phyloP scores from a whole-genome alignment of 495 filamentous ascomycete genomes.

The Chaetomium fimeti region DNA sequence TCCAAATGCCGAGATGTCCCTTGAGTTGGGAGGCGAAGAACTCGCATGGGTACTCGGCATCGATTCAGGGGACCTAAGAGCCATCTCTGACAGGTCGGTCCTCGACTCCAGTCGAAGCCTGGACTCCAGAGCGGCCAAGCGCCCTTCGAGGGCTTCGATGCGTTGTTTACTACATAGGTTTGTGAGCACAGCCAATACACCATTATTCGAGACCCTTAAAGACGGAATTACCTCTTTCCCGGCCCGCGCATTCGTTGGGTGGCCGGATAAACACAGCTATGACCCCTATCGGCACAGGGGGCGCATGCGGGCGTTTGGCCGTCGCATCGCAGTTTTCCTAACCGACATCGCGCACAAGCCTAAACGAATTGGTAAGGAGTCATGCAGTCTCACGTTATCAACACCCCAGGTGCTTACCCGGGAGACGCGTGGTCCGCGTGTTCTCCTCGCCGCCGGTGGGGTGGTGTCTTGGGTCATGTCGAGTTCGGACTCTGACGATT shows the following conservation, averaged over 20 bases:
- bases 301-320: conserved; percentile 19
- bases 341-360: conserved; percentile 17
- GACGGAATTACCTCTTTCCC: conserved; percentile 8
- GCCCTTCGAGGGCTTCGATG: background rate
- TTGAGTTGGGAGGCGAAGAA: background rate
- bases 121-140: background rate
- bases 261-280: conserved; percentile 14
- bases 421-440: background rate
- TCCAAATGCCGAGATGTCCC: too few species aligned
- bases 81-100: background rate
- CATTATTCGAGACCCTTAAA: background rate
- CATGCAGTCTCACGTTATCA: background rate
- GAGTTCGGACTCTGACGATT: too few species aligned
- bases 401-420: background rate
- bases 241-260: conserved; percentile 13
- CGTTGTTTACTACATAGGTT: background rate
- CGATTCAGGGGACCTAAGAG: background rate
- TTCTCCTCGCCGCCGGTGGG: background rate
- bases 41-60: background rate
- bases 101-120: background rate
- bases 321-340: conserved; percentile 17
- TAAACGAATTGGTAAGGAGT: background rate
- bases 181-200: background rate
- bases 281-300: conserved; percentile 5
- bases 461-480: background rate